These are phyloP conservation scores for Murraya koenigii DNA, from an alignment of 345 rosid genomes.

Conservation along the genomic window DNA sequence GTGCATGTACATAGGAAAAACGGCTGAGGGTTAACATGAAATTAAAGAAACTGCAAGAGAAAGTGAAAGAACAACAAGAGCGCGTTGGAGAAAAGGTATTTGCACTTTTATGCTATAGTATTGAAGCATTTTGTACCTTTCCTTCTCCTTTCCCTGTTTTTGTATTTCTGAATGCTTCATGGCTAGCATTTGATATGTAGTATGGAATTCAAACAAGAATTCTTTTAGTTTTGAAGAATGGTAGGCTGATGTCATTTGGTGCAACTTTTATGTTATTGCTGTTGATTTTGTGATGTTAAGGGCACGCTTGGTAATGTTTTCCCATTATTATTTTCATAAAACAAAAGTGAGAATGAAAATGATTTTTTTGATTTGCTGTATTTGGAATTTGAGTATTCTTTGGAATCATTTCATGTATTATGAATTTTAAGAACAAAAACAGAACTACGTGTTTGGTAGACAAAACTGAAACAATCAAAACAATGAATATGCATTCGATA, in stretches of 20 bases:
- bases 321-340: no score
- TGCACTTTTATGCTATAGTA: constrained; percentile 11
- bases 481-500: no score
- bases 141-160: neutral
- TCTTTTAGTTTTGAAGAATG: neutral
- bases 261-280: neutral
- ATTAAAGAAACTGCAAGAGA: constrained; percentile 83
- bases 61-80: constrained; percentile 92
- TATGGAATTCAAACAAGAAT: neutral
- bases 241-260: neutral
- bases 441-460: no score
- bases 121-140: neutral
- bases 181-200: neutral
- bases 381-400: no score
- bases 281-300: neutral
- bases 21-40: constrained; percentile 92
- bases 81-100: constrained; percentile 77
- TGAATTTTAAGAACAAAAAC: no score
- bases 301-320: no score
- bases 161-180: neutral
- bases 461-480: no score
- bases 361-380: no score
- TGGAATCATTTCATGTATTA: no score
- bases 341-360: no score
- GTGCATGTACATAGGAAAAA: constrained; percentile 60